A percentile compares a stretch with the other conserved stretches of the same genome.
Conservation (phyloP, 768 basidiomycete species). For the Paxillus rubicundulus region DNA sequence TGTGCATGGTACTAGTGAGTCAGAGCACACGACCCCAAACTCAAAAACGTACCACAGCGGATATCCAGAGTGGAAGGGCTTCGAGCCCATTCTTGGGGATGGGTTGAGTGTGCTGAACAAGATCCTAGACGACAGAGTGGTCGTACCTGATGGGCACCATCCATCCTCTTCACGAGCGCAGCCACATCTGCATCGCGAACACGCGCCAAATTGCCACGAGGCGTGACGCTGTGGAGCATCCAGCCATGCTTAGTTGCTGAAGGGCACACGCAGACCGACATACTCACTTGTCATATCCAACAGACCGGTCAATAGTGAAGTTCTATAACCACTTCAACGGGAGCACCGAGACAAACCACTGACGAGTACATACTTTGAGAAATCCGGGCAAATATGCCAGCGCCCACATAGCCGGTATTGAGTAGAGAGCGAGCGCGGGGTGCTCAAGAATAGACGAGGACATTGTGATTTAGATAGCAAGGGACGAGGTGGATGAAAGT, state of each 20-base stretch:
- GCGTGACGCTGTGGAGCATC: not conserved
- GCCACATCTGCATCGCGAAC: not conserved
- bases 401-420: constrained; percentile 2
- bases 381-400: not conserved
- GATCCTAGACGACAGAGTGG: not conserved
- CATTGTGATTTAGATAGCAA: not conserved
- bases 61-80: constrained; percentile 1
- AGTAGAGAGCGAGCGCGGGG: constrained; percentile 1
- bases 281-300: constrained; percentile 7
- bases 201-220: constrained; percentile 1
- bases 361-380: not conserved
- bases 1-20: no score
- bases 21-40: not conserved
- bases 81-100: constrained; percentile 1
- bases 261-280: not conserved
- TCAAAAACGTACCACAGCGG: constrained; percentile 1
- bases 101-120: not conserved
- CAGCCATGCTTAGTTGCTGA: not conserved
- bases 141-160: constrained; percentile 6
- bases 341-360: not conserved
- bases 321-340: not conserved
- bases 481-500: not conserved
- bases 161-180: constrained; percentile 1
- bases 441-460: not conserved
- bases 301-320: not conserved